Percentiles rank a stretch among this genome's conserved stretches.
phyloP scores from a whole-genome alignment of 441 rosid genomes.

The Syzygium malaccense region DNA sequence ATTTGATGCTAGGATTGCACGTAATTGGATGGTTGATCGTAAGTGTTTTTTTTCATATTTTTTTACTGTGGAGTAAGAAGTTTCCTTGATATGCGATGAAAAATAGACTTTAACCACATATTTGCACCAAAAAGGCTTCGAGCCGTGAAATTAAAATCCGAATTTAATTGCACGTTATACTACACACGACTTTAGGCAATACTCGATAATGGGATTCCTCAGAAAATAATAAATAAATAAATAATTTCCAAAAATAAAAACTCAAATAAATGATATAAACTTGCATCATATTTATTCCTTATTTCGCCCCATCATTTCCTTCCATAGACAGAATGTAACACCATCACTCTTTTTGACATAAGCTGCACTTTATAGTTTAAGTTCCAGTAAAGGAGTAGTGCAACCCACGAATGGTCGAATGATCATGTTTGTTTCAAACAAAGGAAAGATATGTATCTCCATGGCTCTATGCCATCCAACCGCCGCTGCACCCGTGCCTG shows the following conservation, averaged over 20 bases:
- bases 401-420: background rate
- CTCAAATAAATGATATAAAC: background rate
- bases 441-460: background rate
- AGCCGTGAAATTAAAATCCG: background rate
- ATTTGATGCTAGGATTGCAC: background rate
- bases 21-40: background rate
- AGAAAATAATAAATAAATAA: background rate
- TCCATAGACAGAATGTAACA: background rate
- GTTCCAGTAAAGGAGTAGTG: background rate
- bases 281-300: background rate
- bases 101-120: background rate
- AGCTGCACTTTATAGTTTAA: background rate
- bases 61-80: background rate
- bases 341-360: background rate
- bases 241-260: background rate
- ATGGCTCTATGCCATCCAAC: background rate
- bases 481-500: background rate
- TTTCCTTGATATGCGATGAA: background rate
- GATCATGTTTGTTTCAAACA: background rate
- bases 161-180: background rate
- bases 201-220: background rate
- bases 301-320: background rate
- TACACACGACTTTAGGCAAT: background rate
- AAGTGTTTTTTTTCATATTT: background rate
- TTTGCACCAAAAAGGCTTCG: background rate